These are phyloP conservation scores for Sarocladiaceae sp. DNA, from an alignment of 2,329 filamentous ascomycete species.

Conservation along the genomic window DNA sequence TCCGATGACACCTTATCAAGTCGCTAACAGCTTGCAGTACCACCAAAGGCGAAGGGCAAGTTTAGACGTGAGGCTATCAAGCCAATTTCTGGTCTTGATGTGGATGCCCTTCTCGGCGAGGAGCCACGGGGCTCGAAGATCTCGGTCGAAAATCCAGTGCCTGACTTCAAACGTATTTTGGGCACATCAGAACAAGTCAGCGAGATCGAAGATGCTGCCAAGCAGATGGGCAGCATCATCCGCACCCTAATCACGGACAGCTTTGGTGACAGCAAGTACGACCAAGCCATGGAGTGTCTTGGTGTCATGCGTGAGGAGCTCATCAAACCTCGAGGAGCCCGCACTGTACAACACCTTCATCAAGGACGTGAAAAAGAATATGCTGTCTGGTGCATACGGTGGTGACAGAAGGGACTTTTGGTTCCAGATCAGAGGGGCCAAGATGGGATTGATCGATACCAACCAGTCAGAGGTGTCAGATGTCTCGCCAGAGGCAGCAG, in stretches of 20 bases:
- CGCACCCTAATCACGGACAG: slow-evolving; percentile 65
- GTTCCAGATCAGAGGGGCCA: slow-evolving; percentile 64
- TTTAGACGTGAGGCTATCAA: slow-evolving; percentile 68
- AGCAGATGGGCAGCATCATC: slow-evolving; percentile 72
- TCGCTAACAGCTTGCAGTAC: slow-evolving; percentile 48
- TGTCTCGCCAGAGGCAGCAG: slow-evolving; percentile 68
- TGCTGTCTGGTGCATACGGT: slow-evolving; percentile 65
- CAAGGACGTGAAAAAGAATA: slow-evolving; percentile 63
- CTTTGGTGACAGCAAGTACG: slow-evolving; percentile 72
- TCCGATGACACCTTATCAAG: background rate
- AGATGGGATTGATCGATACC: slow-evolving; percentile 69
- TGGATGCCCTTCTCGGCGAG: slow-evolving; percentile 72
- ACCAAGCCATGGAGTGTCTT: slow-evolving; percentile 69
- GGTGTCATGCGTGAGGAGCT: slow-evolving; percentile 75
- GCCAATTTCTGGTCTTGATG: slow-evolving; percentile 84
- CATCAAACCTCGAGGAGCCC: slow-evolving; percentile 69
- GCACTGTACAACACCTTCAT: slow-evolving; percentile 73
- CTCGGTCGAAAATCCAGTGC: slow-evolving; percentile 70
- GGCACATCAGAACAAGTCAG: slow-evolving; percentile 54
- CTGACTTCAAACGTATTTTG: slow-evolving; percentile 83
- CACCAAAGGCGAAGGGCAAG: slow-evolving; percentile 72
- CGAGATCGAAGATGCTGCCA: slow-evolving; percentile 61
- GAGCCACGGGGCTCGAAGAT: slow-evolving; percentile 36
- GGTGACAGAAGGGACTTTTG: slow-evolving; percentile 81
- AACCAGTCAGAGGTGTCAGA: slow-evolving; percentile 58